Evolutionary conservation across 2,329 filamentous ascomycete species (phyloP), one percentile per base, ranked within the genome.

Genomic region (Huntiella savannae): DNA sequence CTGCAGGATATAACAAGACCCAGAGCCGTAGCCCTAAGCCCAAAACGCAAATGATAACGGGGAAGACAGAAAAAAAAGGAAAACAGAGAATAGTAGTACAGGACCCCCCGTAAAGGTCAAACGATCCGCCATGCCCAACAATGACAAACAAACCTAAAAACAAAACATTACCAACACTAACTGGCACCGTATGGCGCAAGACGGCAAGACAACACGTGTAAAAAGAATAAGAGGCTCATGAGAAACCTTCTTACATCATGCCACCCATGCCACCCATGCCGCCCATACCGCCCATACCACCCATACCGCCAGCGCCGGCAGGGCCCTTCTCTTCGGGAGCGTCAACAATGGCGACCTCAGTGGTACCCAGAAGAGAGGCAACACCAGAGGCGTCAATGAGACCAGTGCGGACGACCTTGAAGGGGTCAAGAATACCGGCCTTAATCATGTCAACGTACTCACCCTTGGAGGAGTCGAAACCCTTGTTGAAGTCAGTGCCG

Each of bases 401-500:
- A 59, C 85, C 88, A 53, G 91, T 98, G 58, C 91, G 86, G 60
- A 98, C 91, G 56, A 98, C 91, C 82, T 98, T 98, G 74, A 98
- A 82, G 54, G 91, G 91, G 63, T 98, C 91, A 50, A 98, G 82
- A 64, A 98, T 98, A 81, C 91, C 91, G 55, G 85, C 77, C 52
- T 75, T 64, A 60, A 98, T 95, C 91, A 98, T 96, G 71, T 98
- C 88, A 55, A 95, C 86, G 68, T 94, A 98, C 71, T 96, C 83
- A 65, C 88, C 86, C 73, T 87, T 94, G 62, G 85, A 69, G 68
- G 82, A 91, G 75, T 98, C 85, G 69, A 85, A 98, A 54, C 91
- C 91, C 72, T 82, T 91, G 82, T 95, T 92, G 77, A 98, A 98
- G 66, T 98, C 87, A 54, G 63, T 62, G 62, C 75, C 86, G 62